These are phyloP conservation scores for Scytalidium sp. DNA, from an alignment of 2,329 filamentous ascomycete species.

Conservation along the genomic window DNA sequence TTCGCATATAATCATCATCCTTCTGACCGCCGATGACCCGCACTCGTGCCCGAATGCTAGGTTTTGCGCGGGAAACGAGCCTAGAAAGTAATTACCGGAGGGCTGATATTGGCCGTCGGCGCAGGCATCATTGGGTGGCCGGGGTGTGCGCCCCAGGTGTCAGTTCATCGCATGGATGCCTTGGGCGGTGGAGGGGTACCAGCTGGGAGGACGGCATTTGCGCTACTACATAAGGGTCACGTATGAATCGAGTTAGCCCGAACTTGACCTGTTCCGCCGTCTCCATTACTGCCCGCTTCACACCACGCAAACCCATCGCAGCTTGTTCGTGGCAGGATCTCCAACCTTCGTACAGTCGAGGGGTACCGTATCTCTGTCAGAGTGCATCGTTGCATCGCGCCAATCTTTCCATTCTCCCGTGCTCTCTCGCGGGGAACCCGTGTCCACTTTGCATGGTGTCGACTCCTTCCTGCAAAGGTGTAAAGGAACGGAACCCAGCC, in stretches of 20 bases:
- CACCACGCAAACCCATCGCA: background rate
- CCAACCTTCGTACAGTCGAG: too few relatives aligned
- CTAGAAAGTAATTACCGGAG: background rate
- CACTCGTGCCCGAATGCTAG: background rate
- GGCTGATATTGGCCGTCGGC: background rate
- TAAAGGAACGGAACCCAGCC: too few relatives aligned
- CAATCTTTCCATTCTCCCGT: too few relatives aligned
- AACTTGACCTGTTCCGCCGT: slow-evolving; percentile 7
- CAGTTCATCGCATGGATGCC: background rate
- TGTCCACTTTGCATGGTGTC: too few relatives aligned
- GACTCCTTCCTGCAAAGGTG: too few relatives aligned
- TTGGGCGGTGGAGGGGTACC: too few relatives aligned
- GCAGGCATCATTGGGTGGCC: background rate
- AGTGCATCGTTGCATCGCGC: too few relatives aligned
- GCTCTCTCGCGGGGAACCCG: too few relatives aligned
- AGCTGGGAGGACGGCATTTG: too few relatives aligned
- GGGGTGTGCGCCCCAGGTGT: background rate
- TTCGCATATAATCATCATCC: background rate
- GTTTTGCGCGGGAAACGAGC: background rate
- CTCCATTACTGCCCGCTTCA: background rate
- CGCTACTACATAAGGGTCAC: slow-evolving; percentile 10
- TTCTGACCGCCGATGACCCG: background rate
- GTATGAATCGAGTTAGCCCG: slow-evolving; percentile 19
- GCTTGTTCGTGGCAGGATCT: too few relatives aligned
- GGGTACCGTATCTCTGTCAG: too few relatives aligned